phyloP scores from a whole-genome alignment of 768 basidiomycete genomes.

The Pleurotus citrinopileatus region DNA sequence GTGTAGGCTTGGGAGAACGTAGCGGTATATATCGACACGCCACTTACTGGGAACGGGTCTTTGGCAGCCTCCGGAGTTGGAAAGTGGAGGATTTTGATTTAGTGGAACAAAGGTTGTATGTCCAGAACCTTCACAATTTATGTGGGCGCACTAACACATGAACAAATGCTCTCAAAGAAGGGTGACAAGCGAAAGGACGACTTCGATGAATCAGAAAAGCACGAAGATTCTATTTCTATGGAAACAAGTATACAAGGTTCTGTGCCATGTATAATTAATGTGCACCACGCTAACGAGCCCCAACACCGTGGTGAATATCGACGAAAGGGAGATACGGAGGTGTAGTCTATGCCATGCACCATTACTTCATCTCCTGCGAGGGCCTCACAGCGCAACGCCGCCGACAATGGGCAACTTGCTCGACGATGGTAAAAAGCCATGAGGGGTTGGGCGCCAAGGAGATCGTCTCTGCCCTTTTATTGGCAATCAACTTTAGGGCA shows the following conservation, averaged over 20 bases:
- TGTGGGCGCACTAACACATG: neutral
- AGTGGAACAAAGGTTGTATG: constrained; percentile 1
- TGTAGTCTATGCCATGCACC: constrained; percentile 85
- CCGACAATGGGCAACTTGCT: constrained; percentile 34
- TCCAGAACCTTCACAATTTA: neutral
- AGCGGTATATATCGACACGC: constrained; percentile 7
- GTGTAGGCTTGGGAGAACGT: no score
- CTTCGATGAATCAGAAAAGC: neutral
- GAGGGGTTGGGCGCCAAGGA: constrained; percentile 37
- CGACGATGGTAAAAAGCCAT: constrained; percentile 34
- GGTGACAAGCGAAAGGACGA: neutral
- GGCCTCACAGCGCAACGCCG: constrained; percentile 44
- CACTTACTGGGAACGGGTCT: constrained; percentile 6
- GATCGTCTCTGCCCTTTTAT: constrained; percentile 11
- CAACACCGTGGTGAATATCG: constrained; percentile 44
- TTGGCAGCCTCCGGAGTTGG: constrained; percentile 26
- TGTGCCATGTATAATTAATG: constrained; percentile 39
- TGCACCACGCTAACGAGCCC: constrained; percentile 88
- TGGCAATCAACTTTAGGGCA: constrained; percentile 19
- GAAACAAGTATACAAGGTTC: neutral
- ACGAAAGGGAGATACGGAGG: constrained; percentile 85
- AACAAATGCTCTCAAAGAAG: neutral
- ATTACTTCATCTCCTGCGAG: constrained; percentile 91
- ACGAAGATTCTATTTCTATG: neutral
- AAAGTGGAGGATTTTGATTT: constrained; percentile 21